phyloP scores from a whole-genome alignment of 768 basidiomycete genomes.

The Phaeolepiota aurea region DNA sequence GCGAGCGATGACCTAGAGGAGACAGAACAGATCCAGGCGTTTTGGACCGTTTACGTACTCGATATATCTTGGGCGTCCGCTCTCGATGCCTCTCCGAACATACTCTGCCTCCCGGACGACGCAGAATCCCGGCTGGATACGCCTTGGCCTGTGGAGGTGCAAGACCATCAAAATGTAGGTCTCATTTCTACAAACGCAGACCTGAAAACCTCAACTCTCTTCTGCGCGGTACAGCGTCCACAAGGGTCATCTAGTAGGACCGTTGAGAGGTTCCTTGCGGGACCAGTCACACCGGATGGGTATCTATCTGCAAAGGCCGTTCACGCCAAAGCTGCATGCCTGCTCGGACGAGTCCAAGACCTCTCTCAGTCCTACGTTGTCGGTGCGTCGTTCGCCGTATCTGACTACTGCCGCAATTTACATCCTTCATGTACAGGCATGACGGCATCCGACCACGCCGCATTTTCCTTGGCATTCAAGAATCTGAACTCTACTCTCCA shows the following conservation, averaged over 20 bases:
- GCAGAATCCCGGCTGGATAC: constrained; percentile 20
- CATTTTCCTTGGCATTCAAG: constrained; percentile 9
- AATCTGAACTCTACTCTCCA: constrained; percentile 14
- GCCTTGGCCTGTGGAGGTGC: constrained; percentile 29
- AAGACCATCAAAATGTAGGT: constrained; percentile 23
- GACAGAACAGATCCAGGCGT: constrained; percentile 26
- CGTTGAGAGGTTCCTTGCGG: constrained; percentile 12
- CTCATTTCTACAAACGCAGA: neutral
- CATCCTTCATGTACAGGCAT: constrained; percentile 4
- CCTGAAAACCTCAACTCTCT: neutral
- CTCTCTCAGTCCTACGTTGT: constrained; percentile 16
- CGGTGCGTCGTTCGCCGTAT: constrained; percentile 15
- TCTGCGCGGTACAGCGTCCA: constrained; percentile 10
- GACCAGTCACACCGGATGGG: constrained; percentile 11
- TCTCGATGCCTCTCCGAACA: constrained; percentile 24
- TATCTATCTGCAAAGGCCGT: constrained; percentile 13
- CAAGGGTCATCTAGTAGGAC: constrained; percentile 13
- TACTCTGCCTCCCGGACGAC: constrained; percentile 5
- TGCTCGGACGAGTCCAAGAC: constrained; percentile 23
- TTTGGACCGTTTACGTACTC: constrained; percentile 25
- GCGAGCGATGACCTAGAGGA: constrained; percentile 22
- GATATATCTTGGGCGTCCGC: constrained; percentile 36
- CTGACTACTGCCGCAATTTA: neutral
- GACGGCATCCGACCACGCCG: neutral
- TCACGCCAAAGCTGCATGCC: constrained; percentile 17